These are phyloP conservation scores for Hypsizygus ulmarius DNA, from an alignment of 1,284 basidiomycete genomes.

Conservation along the genomic window DNA sequence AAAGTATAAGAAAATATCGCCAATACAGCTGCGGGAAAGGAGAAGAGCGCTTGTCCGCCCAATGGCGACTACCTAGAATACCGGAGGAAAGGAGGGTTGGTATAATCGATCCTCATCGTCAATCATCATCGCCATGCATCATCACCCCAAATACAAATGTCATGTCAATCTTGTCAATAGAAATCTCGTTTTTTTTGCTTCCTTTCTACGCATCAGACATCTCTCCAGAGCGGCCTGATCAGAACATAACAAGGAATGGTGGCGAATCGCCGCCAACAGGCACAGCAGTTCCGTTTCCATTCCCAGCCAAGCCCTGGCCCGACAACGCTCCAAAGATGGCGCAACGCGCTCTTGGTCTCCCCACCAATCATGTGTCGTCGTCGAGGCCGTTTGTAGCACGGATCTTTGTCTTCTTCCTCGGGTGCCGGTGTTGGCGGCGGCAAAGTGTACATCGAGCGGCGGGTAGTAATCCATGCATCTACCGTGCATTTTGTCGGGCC, in stretches of 20 bases:
- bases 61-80: conserved; percentile 12
- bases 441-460: background rate
- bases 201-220: background rate
- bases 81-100: background rate
- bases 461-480: background rate
- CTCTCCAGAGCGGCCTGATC: conserved; percentile 5
- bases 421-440: background rate
- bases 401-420: conserved; percentile 7
- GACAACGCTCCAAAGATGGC: conserved; percentile 25
- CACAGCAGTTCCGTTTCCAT: conserved; percentile 2
- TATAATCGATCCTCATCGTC: conserved; percentile 3
- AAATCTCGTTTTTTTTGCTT: conserved; percentile 1
- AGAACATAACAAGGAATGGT: conserved; percentile 6
- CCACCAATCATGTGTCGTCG: background rate
- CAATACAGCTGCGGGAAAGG: conserved; percentile 2
- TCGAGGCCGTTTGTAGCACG: background rate
- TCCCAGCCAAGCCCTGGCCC: conserved; percentile 1
- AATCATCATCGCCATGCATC: conserved; percentile 2
- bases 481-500: conserved; percentile 1
- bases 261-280: conserved; percentile 3
- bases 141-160: conserved; percentile 5
- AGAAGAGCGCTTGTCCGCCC: conserved; percentile 5
- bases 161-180: conserved; percentile 14
- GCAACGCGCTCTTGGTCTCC: conserved; percentile 35
- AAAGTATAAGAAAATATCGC: background rate